Percentiles rank a stretch among this genome's conserved stretches.
phyloP scores from a whole-genome alignment of 441 rosid genomes.

The Rhodomyrtus psidioides region DNA sequence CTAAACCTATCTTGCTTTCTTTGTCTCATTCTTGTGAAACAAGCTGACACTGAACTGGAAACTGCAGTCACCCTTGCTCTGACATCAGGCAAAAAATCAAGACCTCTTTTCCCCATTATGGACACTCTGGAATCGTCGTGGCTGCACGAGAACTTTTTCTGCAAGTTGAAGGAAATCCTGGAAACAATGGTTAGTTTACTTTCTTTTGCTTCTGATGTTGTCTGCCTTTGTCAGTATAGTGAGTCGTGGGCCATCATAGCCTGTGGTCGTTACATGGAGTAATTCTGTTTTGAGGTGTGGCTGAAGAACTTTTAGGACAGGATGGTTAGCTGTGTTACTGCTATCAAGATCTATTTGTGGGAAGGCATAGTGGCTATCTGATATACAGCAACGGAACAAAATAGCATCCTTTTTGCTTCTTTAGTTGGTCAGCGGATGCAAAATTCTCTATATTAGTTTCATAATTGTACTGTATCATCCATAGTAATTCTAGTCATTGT shows the following conservation, averaged over 20 bases:
- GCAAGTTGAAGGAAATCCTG: constrained; percentile 71
- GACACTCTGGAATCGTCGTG: constrained; percentile 74
- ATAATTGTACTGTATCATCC: background rate
- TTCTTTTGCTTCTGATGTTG: background rate
- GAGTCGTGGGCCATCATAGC: background rate
- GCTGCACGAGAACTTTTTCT: constrained; percentile 72
- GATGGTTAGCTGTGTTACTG: background rate
- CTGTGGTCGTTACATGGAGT: background rate
- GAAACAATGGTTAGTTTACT: constrained; percentile 26
- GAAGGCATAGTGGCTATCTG: background rate
- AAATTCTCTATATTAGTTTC: background rate
- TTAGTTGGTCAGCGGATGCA: background rate
- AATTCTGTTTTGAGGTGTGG: background rate
- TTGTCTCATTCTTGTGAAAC: constrained; percentile 5
- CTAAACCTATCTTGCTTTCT: background rate
- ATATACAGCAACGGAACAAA: background rate
- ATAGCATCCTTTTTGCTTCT: background rate
- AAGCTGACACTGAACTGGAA: background rate
- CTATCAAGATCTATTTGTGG: background rate
- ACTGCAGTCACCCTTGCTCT: constrained; percentile 25
- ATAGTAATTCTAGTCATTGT: background rate
- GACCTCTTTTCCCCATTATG: constrained; percentile 65
- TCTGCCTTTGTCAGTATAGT: background rate
- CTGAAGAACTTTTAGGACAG: background rate
- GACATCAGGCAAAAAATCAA: constrained; percentile 29